Evolutionary conservation across 2,329 filamentous ascomycete genomes (phyloP), one percentile per base, ranked within the genome.

Genomic region (Aspergillus sp.): DNA sequence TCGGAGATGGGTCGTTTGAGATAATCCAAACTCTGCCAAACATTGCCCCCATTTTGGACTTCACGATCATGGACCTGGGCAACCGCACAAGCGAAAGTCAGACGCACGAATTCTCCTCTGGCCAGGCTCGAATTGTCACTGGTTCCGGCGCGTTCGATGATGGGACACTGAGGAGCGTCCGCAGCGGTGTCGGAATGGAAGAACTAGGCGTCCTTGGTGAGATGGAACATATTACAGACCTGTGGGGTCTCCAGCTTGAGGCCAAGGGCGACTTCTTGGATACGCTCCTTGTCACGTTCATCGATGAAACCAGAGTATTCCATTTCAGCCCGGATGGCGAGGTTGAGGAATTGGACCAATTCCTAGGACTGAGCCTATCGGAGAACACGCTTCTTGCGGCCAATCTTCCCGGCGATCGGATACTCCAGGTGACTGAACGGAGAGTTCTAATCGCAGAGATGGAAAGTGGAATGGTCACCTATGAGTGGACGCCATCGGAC

Each of bases 31-130:
- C 84, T 0, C 79, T 95, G 51, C 76, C 83, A 3, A 99, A 96
- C 65, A 90, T 97, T 61, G 91, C 89, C 0, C 94, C 94, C 0
- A 89, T 99, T 40, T 75, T 97, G 36, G 94, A 99, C 67, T 96
- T 99, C 62, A 87, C 89, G 1, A 84, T 99, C 14, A 96, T 97
- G 90, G 94, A 97, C 65, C 88, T 97, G 80, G 93, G 92, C 0
- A 92, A 90, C 61, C 81, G 90, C 51, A 86, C 89, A 54, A 87
- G 87, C 19, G 88, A 94, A 57, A 84, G 80, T 8, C 86, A 90
- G 16, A 88, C 87, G 3, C 95, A 94, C 63, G 89, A 94, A 56
- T 99, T 96, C 65, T 95, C 92, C 0, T 96, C 93, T 0, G 94
- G 94, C 0, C 93, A 99, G 72, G 92, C 94, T 43, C 84, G 92